Base-by-base conservation (phyloP, 768 basidiomycete genomes). In the Sporobolomyces roseus region DNA sequence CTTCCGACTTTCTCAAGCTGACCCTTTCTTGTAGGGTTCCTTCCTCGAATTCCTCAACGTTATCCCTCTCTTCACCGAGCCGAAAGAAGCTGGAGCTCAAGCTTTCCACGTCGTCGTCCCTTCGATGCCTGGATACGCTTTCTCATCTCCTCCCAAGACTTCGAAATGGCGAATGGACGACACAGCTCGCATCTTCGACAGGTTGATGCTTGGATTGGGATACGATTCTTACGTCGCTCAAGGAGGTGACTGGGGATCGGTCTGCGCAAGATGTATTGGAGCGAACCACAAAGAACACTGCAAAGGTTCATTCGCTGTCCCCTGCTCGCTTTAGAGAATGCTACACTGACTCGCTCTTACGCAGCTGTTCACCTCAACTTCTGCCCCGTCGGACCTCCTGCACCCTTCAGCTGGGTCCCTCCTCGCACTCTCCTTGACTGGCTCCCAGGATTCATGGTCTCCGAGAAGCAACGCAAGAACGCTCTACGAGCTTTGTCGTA, bases 41-140 rank as follows among this genome's bases (percentile, higher is more conserved):
- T 70, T 74, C 50, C 49, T 69, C 52, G 77, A 77, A 58, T 77
- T 77, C 55, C 33, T 61, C 2, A 30, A 68, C 43, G 61, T 73
- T 25, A 62, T 74, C 51, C 50, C 59, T 12, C 32, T 58, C 35
- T 61, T 76, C 16, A 50, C 66, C 1, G 25, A 56, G 7, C 58
- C 55, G 17, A 5, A 48, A 21, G 36, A 50, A 8, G 9, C 43
- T 1, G 43, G 25, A 6, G n/a, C 43, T 2, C 49, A 35, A 5
- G 67, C 67, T 2, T 76, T 74, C 65, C 61, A 74, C 53, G 61
- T 74, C 30, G 68, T 74, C 51, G 61, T 73, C 1, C 74, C 75
- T 13, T 68, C 67, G 3, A 53, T 72, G 55, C 75, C 75, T 0
- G 75, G 75, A 1, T 76, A 60, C 49, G 60, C 68, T 19, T 74